phyloP scores from a whole-genome alignment of 1,139 yeast species.

The Diutina scorzettiae region DNA sequence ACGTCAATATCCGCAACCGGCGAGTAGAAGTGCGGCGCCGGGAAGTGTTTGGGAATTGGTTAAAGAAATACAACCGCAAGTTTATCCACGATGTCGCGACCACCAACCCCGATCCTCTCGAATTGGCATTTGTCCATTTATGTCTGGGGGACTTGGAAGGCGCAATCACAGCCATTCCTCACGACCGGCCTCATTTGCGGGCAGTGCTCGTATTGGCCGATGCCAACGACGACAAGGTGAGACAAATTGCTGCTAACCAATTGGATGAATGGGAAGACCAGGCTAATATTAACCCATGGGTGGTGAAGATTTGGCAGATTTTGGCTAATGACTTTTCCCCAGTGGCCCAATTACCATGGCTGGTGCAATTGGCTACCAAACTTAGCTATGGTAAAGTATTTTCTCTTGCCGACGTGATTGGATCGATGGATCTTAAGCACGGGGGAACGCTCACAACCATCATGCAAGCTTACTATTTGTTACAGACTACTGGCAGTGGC shows the following conservation, averaged over 20 bases:
- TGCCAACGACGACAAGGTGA: conserved; percentile 49
- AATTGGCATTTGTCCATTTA: conserved; percentile 39
- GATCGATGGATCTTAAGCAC: neutral
- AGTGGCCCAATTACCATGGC: neutral
- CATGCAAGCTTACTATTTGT: neutral
- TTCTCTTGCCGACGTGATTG: neutral
- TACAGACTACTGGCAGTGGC: neutral
- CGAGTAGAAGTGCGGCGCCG: conserved; percentile 22
- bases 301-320: neutral
- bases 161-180: conserved; percentile 54
- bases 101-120: conserved; percentile 22
- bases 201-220: conserved; percentile 60
- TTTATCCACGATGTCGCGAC: conserved; percentile 8
- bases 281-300: neutral
- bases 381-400: neutral
- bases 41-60: conserved; percentile 31
- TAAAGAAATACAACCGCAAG: conserved; percentile 11
- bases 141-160: conserved; percentile 44
- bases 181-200: conserved; percentile 58
- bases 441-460: neutral
- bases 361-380: conserved; percentile 1
- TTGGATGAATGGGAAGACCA: conserved; percentile 15
- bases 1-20: conserved; percentile 14
- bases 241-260: conserved; percentile 46
- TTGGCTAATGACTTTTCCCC: neutral